These are phyloP conservation scores for Rhodotorula sp. DNA, from an alignment of 1,284 basidiomycete genomes.

Conservation along the genomic window DNA sequence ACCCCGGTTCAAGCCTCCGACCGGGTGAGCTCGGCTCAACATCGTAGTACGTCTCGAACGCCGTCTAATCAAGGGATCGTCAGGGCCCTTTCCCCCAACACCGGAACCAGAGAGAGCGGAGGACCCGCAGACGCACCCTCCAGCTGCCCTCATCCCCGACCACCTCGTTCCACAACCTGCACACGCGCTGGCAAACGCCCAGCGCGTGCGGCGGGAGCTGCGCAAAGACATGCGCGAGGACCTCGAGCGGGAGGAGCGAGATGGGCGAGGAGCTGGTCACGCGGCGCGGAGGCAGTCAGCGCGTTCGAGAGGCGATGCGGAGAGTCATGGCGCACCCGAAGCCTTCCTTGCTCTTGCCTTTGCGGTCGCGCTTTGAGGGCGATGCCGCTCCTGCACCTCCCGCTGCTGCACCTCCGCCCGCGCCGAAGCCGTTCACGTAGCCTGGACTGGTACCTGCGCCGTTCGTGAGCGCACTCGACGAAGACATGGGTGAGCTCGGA, in stretches of 20 bases:
- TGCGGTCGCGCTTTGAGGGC: background rate
- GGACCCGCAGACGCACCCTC: conserved; percentile 25
- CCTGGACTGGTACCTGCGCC: background rate
- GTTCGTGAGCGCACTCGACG: background rate
- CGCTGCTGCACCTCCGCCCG: too few relatives aligned
- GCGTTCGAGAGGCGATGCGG: too few relatives aligned
- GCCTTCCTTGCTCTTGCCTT: conserved; percentile 10
- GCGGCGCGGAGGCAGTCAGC: too few relatives aligned
- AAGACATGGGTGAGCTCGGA: background rate
- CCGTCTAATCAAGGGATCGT: conserved; percentile 9
- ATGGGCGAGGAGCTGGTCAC: conserved; percentile 33
- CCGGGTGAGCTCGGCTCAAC: conserved; percentile 28
- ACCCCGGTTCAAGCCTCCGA: conserved; percentile 32
- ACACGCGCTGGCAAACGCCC: conserved; percentile 38
- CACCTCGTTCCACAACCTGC: conserved; percentile 38
- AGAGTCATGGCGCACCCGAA: background rate
- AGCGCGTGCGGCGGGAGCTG: conserved; percentile 39
- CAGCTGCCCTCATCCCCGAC: conserved; percentile 43
- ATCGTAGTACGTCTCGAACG: conserved; percentile 38
- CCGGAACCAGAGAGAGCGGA: background rate
- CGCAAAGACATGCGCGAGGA: conserved; percentile 43
- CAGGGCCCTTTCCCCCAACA: background rate
- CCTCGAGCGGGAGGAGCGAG: conserved; percentile 40
- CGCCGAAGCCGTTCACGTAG: background rate
- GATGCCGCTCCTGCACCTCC: background rate